Evolutionary conservation across 140 eudicot species (phyloP).

Genomic region (Senecio squalidus): DNA sequence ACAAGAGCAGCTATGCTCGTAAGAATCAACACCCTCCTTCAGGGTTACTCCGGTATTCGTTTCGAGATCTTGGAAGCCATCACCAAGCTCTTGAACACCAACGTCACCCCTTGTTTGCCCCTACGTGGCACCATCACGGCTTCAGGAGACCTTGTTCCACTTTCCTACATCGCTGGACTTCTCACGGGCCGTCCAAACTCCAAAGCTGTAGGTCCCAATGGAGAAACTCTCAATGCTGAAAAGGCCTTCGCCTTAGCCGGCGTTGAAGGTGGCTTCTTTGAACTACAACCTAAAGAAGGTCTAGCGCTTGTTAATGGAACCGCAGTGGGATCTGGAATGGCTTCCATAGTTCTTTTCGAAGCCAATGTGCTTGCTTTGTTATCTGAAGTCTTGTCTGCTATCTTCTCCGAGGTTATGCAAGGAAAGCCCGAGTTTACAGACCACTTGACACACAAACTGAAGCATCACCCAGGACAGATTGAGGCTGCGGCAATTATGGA

Average conservation of each 20-base stretch:
- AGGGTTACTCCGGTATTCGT: conserved; percentile 90
- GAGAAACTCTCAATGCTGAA: conserved; percentile 43
- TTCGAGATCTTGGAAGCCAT: conserved; percentile 85
- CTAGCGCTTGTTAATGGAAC: conserved; percentile 80
- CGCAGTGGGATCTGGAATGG: conserved; percentile 90
- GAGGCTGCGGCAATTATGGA: conserved; percentile 95
- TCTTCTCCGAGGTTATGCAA: conserved; percentile 87
- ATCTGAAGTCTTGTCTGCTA: conserved; percentile 66
- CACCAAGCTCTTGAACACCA: conserved; percentile 65
- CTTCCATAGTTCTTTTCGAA: conserved; percentile 77
- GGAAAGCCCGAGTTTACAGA: conserved; percentile 90
- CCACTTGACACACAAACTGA: conserved; percentile 71
- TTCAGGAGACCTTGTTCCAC: conserved; percentile 87
- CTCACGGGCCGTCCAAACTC: conserved; percentile 83
- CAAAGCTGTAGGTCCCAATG: conserved; percentile 61
- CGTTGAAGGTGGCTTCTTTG: conserved; percentile 45
- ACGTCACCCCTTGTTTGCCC: conserved; percentile 78
- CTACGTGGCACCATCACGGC: conserved; percentile 89
- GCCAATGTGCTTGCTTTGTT: conserved; percentile 68
- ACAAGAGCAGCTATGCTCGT: conserved; percentile 93
- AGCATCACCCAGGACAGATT: conserved; percentile 92
- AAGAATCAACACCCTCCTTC: conserved; percentile 83
- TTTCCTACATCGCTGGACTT: conserved; percentile 86
- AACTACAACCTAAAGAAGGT: conserved; percentile 90
- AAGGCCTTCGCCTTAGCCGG: conserved; percentile 68